phyloP scores from a whole-genome alignment of 2,329 filamentous ascomycete genomes.

The Penicillium sp. region DNA sequence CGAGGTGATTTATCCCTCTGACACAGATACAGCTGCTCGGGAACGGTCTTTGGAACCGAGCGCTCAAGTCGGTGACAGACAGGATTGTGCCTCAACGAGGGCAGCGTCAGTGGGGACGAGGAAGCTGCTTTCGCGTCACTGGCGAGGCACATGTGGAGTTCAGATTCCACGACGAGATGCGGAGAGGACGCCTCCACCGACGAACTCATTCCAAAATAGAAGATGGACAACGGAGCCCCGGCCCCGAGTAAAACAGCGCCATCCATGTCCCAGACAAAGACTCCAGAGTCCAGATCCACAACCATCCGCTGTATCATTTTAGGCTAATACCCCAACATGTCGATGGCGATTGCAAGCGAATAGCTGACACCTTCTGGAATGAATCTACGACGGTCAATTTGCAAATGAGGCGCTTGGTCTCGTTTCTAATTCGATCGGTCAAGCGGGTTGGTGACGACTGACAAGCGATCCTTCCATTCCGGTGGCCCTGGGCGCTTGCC shows the following conservation, averaged over 20 bases:
- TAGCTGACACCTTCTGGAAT: not conserved
- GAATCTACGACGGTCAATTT: not conserved
- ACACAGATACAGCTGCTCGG: too few relatives aligned
- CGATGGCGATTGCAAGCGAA: not conserved
- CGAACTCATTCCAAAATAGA: not conserved
- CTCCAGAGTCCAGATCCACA: not conserved
- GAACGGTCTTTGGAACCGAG: too few relatives aligned
- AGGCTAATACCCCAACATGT: not conserved
- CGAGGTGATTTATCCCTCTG: too few relatives aligned
- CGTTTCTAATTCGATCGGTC: not conserved
- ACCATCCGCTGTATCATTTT: not conserved
- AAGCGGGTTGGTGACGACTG: not conserved
- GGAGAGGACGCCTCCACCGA: not conserved
- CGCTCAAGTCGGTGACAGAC: too few relatives aligned
- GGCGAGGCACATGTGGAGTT: not conserved
- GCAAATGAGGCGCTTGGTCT: not conserved
- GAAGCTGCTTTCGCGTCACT: not conserved
- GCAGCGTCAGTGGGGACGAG: too few relatives aligned
- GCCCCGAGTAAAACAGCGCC: not conserved
- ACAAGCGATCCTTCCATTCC: not conserved
- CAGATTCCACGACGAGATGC: not conserved
- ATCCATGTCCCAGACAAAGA: not conserved
- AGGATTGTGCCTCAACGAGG: too few relatives aligned
- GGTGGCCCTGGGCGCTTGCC: not conserved
- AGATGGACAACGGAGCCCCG: not conserved